Evolutionary conservation across 2,329 filamentous ascomycete species (phyloP).

Genomic region (Cryphonectria nitschkei): DNA sequence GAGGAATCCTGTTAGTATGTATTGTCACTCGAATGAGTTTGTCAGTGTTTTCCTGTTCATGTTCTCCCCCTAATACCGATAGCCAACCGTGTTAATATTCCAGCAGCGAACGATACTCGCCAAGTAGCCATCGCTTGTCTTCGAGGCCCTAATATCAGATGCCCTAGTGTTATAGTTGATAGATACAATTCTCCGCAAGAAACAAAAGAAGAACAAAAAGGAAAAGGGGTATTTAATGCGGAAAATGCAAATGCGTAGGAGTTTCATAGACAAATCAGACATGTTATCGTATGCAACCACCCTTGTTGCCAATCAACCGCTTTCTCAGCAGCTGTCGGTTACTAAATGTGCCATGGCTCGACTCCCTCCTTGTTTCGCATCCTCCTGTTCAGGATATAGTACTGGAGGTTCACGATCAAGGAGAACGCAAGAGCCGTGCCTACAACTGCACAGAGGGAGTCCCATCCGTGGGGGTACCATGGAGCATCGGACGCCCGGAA

Average conservation of each 20-base stretch:
- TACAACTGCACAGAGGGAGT: slow-evolving; percentile 13
- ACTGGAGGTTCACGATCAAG: slow-evolving; percentile 15
- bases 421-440: slow-evolving; percentile 19
- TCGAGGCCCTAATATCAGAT: no score
- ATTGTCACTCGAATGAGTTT: neutral
- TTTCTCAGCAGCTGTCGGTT: neutral
- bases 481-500: slow-evolving; percentile 54
- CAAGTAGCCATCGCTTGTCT: neutral
- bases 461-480: slow-evolving; percentile 20
- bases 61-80: neutral
- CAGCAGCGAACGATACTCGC: neutral
- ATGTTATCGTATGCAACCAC: no score
- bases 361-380: slow-evolving; percentile 11
- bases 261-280: neutral
- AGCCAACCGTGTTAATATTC: no score
- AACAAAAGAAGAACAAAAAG: neutral
- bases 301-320: neutral
- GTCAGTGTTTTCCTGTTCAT: neutral
- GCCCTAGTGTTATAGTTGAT: no score
- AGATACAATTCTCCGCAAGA: neutral
- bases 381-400: slow-evolving; percentile 12
- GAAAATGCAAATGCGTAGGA: neutral
- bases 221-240: neutral
- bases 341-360: slow-evolving; percentile 13
- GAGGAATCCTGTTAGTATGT: neutral